Conservation (phyloP, 345 rosid species). For the Excoecaria agallocha region DNA sequence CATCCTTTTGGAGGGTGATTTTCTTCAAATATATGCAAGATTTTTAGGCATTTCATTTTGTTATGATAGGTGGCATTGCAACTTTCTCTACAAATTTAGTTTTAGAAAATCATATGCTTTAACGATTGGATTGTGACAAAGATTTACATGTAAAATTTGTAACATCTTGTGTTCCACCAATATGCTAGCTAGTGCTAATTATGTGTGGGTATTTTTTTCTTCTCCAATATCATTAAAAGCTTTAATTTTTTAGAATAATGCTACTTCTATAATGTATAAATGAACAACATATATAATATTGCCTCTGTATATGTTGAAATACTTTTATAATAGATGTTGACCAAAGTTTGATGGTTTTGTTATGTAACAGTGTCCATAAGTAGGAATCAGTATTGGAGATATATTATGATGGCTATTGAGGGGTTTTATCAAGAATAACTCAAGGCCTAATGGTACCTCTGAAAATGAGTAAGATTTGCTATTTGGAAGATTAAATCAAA, state of each 20-base stretch:
- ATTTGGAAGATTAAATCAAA: no score
- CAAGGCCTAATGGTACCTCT: no score
- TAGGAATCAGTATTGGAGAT: constrained; percentile 80
- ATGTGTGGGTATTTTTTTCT: not conserved
- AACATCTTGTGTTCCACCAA: no score
- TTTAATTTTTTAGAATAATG: not conserved
- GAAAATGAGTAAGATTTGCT: no score
- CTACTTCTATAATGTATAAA: not conserved
- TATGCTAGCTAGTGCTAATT: not conserved
- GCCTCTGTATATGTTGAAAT: not conserved
- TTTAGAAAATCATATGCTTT: constrained; percentile 12
- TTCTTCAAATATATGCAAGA: not conserved
- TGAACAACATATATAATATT: not conserved
- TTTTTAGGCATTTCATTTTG: constrained; percentile 1
- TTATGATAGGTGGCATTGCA: constrained; percentile 6
- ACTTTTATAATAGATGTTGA: not conserved
- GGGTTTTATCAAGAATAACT: no score
- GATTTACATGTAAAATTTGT: not conserved
- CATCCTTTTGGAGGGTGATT: constrained; percentile 86
- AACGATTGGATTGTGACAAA: not conserved
- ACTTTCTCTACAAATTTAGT: not conserved
- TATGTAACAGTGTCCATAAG: constrained; percentile 60
- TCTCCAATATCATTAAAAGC: not conserved
- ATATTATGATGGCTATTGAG: constrained; percentile 79
- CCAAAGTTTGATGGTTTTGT: constrained; percentile 22